Evolutionary conservation across 805 yeast genomes (phyloP).

Genomic region (Kluyveromyces siamensis): DNA sequence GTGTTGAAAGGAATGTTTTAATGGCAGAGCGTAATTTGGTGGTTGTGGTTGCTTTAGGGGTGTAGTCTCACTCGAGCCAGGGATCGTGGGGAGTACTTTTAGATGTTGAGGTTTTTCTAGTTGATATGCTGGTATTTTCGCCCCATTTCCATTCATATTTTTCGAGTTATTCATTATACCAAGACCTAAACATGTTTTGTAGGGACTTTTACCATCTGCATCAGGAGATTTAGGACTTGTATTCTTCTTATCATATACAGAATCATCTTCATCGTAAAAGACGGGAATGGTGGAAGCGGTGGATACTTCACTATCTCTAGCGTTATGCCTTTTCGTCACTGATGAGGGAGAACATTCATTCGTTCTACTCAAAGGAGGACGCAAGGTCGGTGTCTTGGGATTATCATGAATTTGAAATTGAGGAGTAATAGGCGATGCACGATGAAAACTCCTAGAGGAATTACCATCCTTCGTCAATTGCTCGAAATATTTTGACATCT

Average conservation of each 20-base stretch:
- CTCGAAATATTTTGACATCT: constrained; percentile 6
- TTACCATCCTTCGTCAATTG: background rate
- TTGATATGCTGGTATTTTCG: background rate
- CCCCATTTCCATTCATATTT: background rate
- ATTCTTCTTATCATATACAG: background rate
- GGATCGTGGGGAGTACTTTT: constrained; percentile 20
- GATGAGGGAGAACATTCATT: constrained; percentile 6
- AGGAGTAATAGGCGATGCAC: constrained; percentile 7
- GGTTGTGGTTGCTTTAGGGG: constrained; percentile 11
- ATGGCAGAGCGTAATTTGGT: constrained; percentile 12
- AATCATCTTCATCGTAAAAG: constrained; percentile 15
- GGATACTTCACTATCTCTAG: constrained; percentile 21
- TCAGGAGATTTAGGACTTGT: background rate
- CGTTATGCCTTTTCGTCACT: constrained; percentile 11
- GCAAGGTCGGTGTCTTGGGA: background rate
- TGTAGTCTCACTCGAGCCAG: constrained; percentile 23
- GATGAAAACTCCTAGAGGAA: background rate
- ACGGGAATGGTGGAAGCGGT: constrained; percentile 27
- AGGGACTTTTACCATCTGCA: background rate
- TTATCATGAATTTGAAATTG: constrained; percentile 4
- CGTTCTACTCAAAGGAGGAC: background rate
- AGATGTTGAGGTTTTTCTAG: constrained; percentile 12
- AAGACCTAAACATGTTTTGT: background rate
- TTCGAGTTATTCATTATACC: background rate
- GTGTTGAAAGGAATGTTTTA: constrained; percentile 23